Conservation (phyloP, 2,329 filamentous ascomycete species). For the Aspergillus sp. region DNA sequence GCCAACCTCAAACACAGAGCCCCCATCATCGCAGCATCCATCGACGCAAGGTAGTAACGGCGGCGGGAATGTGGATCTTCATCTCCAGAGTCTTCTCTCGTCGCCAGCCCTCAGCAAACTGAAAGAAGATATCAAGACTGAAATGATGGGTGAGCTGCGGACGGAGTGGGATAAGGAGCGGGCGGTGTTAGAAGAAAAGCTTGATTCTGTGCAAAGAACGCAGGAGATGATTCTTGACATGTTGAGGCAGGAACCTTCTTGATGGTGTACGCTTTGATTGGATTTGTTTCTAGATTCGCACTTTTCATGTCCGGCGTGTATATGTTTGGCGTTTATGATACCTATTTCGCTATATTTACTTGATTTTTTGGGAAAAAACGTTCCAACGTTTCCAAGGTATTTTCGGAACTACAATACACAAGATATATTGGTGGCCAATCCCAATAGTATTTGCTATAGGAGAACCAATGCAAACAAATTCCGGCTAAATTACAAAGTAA, state of each 20-base stretch:
- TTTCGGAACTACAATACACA: not conserved
- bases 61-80: not conserved
- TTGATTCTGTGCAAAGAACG: conserved; percentile 40
- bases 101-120: conserved; percentile 22
- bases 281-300: conserved; percentile 5
- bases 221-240: conserved; percentile 44
- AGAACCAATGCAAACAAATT: conserved; percentile 29
- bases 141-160: conserved; percentile 35
- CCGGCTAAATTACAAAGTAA: conserved; percentile 42
- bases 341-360: conserved; percentile 1
- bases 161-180: conserved; percentile 35
- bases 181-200: conserved; percentile 33
- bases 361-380: not conserved
- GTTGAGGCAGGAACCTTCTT: conserved; percentile 37
- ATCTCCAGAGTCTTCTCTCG: not conserved
- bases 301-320: not conserved
- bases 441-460: conserved; percentile 26
- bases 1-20: not conserved
- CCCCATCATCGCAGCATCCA: not conserved
- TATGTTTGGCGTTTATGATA: conserved; percentile 8
- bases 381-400: not conserved
- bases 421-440: conserved; percentile 5
- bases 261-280: conserved; percentile 3
- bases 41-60: not conserved
- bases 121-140: conserved; percentile 34